These are phyloP conservation scores for Purshia tridentata DNA, from an alignment of 306 rosid species.

Conservation along the genomic window DNA sequence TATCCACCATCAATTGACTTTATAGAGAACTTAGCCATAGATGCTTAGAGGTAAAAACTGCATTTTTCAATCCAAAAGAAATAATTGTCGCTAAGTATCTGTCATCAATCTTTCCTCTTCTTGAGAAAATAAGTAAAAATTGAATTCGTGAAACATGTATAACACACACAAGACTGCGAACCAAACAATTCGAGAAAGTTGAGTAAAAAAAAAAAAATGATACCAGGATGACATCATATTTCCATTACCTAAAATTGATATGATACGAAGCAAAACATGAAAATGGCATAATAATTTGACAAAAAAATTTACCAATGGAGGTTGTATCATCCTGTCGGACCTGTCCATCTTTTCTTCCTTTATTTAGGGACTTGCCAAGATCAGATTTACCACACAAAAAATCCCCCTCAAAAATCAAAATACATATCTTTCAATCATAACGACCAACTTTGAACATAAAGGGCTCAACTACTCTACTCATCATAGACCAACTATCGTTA, in stretches of 20 bases:
- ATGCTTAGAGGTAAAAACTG: not conserved
- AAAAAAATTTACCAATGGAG: conserved; percentile 69
- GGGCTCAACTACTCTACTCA: conserved; percentile 29
- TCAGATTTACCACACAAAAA: conserved; percentile 20
- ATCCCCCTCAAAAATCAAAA: conserved; percentile 34
- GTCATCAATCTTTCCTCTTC: not conserved
- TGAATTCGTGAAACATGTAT: not conserved
- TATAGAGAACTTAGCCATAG: not conserved
- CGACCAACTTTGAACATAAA: conserved; percentile 31
- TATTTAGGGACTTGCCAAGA: conserved; percentile 27
- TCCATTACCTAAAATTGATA: conserved; percentile 16
- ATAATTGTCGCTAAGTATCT: too few species aligned
- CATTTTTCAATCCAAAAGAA: not conserved
- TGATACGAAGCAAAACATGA: conserved; percentile 19
- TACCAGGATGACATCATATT: conserved; percentile 4
- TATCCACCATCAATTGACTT: conserved; percentile 11
- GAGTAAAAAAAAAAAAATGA: conserved; percentile 9
- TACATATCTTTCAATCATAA: conserved; percentile 43
- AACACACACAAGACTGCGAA: not conserved
- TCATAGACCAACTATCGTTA: conserved; percentile 14
- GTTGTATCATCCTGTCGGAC: conserved; percentile 62
- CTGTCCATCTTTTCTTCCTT: conserved; percentile 57
- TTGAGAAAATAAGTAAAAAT: not conserved
- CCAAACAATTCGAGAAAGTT: not conserved
- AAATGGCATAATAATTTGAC: not conserved